phyloP scores from a whole-genome alignment of 306 rosid species.

The Trichosanthes truncata region DNA sequence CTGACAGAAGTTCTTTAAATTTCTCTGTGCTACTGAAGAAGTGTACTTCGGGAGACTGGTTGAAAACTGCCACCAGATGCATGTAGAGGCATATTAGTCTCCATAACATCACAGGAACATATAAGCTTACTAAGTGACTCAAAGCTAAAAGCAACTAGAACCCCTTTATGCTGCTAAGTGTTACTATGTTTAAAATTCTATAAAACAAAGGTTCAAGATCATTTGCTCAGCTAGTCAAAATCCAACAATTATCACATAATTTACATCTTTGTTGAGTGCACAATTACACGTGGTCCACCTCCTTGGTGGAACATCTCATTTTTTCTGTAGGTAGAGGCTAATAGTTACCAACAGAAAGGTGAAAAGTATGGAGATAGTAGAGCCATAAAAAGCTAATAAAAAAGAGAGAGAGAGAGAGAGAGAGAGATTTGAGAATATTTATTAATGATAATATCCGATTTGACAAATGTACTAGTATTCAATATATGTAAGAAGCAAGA shows the following conservation, averaged over 20 bases:
- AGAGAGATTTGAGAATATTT: neutral
- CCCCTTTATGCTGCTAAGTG: neutral
- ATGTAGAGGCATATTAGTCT: conserved; percentile 10
- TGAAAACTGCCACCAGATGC: conserved; percentile 49
- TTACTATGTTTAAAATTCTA: neutral
- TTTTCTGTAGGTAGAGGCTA: conserved; percentile 5
- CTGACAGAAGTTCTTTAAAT: conserved; percentile 60
- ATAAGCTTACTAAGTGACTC: neutral
- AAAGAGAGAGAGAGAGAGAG: neutral
- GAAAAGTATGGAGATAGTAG: neutral
- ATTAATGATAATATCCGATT: neutral
- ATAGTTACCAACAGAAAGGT: neutral
- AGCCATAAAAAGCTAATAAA: neutral
- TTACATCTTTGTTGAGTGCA: neutral
- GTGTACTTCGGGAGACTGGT: conserved; percentile 71
- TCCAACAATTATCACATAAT: neutral
- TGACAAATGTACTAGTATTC: neutral
- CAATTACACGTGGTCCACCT: neutral
- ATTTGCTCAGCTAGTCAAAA: neutral
- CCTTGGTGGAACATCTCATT: neutral
- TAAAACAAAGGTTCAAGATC: neutral
- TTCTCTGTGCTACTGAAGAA: conserved; percentile 71
- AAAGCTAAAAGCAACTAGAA: neutral
- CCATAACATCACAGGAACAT: neutral
- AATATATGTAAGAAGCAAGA: neutral